These are phyloP conservation scores for Gaultheria prostrata DNA, from an alignment of 148 eudicot species.

Conservation along the genomic window DNA sequence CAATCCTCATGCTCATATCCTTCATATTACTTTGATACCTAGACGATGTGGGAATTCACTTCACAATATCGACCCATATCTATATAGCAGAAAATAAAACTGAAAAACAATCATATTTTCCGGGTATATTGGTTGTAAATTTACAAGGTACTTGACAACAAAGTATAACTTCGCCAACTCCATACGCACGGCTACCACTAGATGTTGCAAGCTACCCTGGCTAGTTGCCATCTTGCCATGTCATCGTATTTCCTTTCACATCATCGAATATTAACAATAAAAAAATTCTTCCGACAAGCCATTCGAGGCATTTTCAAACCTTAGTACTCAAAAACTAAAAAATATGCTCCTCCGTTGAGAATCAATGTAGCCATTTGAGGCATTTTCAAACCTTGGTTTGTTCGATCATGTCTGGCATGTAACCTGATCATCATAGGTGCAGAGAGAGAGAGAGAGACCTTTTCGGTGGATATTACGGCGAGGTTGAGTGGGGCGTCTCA, in stretches of 20 bases:
- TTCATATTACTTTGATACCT: no score
- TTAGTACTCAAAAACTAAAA: neutral
- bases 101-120: neutral
- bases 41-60: no score
- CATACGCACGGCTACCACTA: neutral
- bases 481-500: no score
- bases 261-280: neutral
- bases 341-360: neutral
- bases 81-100: neutral
- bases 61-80: neutral
- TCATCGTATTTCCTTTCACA: neutral
- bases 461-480: no score
- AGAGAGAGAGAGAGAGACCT: no score
- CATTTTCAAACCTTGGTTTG: no score
- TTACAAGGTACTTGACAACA: neutral
- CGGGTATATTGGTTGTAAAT: neutral
- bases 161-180: neutral
- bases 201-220: neutral
- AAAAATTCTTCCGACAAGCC: neutral
- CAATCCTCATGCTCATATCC: no score
- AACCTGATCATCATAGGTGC: slow-evolving; percentile 95
- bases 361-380: slow-evolving; percentile 54
- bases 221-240: neutral
- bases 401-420: slow-evolving; percentile 76
- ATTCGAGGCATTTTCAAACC: neutral